Conservation (phyloP, 2,329 filamentous ascomycete genomes). For the Fusarium pseudoanthophilum region DNA sequence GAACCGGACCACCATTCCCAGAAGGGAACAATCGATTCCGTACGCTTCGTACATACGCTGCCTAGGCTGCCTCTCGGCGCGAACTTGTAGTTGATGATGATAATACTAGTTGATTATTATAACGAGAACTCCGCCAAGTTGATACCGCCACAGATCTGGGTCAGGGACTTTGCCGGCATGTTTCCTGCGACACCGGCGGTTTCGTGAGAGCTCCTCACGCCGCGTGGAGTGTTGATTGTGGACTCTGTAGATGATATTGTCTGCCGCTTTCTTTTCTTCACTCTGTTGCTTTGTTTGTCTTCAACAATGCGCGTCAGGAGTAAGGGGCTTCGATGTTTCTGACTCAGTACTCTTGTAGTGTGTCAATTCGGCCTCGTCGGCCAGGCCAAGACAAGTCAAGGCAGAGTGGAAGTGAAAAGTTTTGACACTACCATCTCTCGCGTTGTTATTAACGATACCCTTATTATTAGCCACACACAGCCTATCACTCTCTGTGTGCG, state of each 20-base stretch:
- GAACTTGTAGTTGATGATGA: neutral
- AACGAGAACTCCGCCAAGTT: slow-evolving; percentile 4
- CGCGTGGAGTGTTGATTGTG: neutral
- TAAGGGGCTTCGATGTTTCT: slow-evolving; percentile 1
- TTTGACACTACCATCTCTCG: slow-evolving; percentile 9
- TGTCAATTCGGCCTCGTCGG: neutral
- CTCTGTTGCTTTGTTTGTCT: slow-evolving; percentile 15
- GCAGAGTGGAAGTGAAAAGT: neutral
- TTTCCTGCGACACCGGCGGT: slow-evolving; percentile 23
- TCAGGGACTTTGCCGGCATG: neutral
- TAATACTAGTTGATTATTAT: neutral
- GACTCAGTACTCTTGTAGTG: slow-evolving; percentile 3
- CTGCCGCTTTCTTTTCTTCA: neutral
- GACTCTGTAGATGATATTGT: neutral
- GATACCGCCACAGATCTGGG: slow-evolving; percentile 22
- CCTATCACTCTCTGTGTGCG: slow-evolving; percentile 10
- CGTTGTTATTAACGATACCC: neutral
- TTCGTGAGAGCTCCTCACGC: slow-evolving; percentile 15
- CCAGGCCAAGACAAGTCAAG: neutral
- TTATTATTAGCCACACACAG: slow-evolving; percentile 18
- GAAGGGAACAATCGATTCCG: slow-evolving; percentile 5
- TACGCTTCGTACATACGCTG: neutral
- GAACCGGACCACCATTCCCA: slow-evolving; percentile 1
- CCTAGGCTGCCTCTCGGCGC: neutral
- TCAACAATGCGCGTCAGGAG: slow-evolving; percentile 17